Conservation (phyloP, 768 basidiomycete genomes). For the Cyathus striatus region DNA sequence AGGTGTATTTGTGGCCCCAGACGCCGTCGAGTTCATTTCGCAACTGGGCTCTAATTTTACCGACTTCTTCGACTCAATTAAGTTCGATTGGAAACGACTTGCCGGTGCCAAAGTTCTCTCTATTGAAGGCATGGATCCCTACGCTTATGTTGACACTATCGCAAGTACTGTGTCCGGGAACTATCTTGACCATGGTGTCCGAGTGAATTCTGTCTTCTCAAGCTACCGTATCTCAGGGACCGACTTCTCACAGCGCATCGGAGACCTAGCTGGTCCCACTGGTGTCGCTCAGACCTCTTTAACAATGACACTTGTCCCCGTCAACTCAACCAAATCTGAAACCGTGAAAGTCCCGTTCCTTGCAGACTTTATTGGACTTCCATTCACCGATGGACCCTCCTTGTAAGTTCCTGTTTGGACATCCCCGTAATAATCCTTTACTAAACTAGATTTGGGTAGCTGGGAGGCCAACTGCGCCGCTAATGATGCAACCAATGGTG, state of each 20-base stretch:
- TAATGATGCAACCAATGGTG: conserved; percentile 42
- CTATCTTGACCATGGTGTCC: conserved; percentile 57
- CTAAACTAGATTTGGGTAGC: conserved; percentile 23
- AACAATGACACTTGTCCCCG: conserved; percentile 41
- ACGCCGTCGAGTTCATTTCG: conserved; percentile 45
- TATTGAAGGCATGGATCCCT: conserved; percentile 50
- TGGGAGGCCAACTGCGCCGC: conserved; percentile 59
- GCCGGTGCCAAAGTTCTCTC: conserved; percentile 53
- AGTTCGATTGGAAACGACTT: conserved; percentile 55
- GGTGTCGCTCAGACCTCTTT: conserved; percentile 42
- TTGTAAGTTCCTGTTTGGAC: conserved; percentile 34
- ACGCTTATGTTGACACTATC: conserved; percentile 49
- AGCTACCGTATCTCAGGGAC: conserved; percentile 46
- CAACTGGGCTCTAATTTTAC: conserved; percentile 43
- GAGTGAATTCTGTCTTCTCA: conserved; percentile 58
- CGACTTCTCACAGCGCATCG: conserved; percentile 54
- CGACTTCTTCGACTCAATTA: conserved; percentile 37
- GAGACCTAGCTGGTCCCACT: conserved; percentile 47
- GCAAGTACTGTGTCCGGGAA: conserved; percentile 58
- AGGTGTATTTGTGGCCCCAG: conserved; percentile 49
- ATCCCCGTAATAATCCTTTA: not conserved
- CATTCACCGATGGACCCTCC: conserved; percentile 46
- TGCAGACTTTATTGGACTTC: conserved; percentile 36
- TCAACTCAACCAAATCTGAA: conserved; percentile 41
- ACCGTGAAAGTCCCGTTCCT: conserved; percentile 49